These are phyloP conservation scores for Pichia sp. DNA, from an alignment of 1,139 yeast genomes.

Conservation along the genomic window DNA sequence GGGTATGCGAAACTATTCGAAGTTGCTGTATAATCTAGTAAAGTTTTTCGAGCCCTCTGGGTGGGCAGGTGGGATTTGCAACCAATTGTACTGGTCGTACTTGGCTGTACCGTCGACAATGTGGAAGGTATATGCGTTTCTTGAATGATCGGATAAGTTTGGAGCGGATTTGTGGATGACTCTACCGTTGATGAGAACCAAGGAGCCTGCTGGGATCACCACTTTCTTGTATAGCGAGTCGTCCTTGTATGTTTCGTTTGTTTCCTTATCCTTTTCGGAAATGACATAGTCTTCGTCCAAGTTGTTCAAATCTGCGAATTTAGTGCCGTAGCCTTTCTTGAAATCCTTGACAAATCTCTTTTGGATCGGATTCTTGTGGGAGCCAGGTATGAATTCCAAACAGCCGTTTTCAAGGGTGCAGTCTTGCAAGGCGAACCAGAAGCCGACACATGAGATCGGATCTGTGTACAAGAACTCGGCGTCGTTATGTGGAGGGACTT, in stretches of 20 bases:
- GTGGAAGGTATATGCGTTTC: slow-evolving; percentile 82
- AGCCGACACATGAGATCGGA: slow-evolving; percentile 74
- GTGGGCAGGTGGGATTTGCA: slow-evolving; percentile 63
- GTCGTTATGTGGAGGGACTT: slow-evolving; percentile 80
- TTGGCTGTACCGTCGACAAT: slow-evolving; percentile 62
- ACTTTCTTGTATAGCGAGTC: slow-evolving; percentile 46
- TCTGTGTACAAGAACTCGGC: slow-evolving; percentile 70
- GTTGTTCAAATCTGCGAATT: slow-evolving; percentile 36
- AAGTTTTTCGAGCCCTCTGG: slow-evolving; percentile 59
- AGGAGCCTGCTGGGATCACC: slow-evolving; percentile 69
- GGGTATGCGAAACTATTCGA: slow-evolving; percentile 9
- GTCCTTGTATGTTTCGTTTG: slow-evolving; percentile 19
- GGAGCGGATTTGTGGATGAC: slow-evolving; percentile 71
- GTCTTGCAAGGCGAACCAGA: slow-evolving; percentile 81
- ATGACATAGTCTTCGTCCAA: slow-evolving; percentile 23
- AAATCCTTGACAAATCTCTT: slow-evolving; percentile 62
- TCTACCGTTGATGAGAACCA: slow-evolving; percentile 66
- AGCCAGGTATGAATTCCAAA: slow-evolving; percentile 69
- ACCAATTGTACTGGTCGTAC: slow-evolving; percentile 70
- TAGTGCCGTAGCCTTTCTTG: slow-evolving; percentile 50
- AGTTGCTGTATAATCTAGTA: slow-evolving; percentile 40
- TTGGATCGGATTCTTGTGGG: slow-evolving; percentile 62
- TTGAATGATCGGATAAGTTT: slow-evolving; percentile 52
- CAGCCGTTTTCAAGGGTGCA: slow-evolving; percentile 72
- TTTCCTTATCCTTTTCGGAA: slow-evolving; percentile 28